Base-by-base conservation (phyloP, 1,139 yeast genomes). In the Wickerhamomyces sp. region DNA sequence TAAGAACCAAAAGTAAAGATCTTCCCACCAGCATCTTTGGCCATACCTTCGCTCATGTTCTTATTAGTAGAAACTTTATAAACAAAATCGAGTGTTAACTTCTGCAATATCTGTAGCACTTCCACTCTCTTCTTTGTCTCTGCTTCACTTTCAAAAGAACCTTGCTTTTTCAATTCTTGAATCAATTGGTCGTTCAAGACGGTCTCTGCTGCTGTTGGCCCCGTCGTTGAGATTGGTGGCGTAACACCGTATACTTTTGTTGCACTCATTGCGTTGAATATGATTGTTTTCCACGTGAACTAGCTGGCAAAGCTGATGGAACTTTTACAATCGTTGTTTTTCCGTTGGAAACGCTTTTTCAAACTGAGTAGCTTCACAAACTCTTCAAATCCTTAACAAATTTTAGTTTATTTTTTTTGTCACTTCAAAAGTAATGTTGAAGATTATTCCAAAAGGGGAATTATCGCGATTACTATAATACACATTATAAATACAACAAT, bases 31-130 rank as follows among this genome's bases (percentile, higher is more conserved):
- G 97, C 95, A 61, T 92, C 98, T 45, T 68, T 75, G 0, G 98
- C 96, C 96, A 92, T 89, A 5, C 97, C 96, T 45, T 92, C 97
- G 25, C 92, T 79, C 97, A 92, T 89, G 57, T 92, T 89, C 57
- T 84, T 87, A 44, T 72, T 77, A 47, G 75, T 70, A 3, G 95
- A 84, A 9, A 89, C 97, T 9, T 66, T 74, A 54, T 78, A 84
- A 2, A 92, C 98, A 63, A 92, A 90, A 47, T 84, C 87, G 52
- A 81, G 76, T 0, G 84, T 76, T 55, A 92, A 58, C 47, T 76
- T 73, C 58, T 92, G 97, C 43, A 92, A 61, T 5, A 73, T 65
- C 33, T 73, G 70, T 28, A 94, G 70, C 14, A 87, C 94, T 49
- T 83, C 80, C 1, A 79, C 85, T 54, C 98, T 72, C 55, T 80